Evolutionary conservation across 2,329 filamentous ascomycete genomes (phyloP).

Genomic region (Huntiella decipiens): DNA sequence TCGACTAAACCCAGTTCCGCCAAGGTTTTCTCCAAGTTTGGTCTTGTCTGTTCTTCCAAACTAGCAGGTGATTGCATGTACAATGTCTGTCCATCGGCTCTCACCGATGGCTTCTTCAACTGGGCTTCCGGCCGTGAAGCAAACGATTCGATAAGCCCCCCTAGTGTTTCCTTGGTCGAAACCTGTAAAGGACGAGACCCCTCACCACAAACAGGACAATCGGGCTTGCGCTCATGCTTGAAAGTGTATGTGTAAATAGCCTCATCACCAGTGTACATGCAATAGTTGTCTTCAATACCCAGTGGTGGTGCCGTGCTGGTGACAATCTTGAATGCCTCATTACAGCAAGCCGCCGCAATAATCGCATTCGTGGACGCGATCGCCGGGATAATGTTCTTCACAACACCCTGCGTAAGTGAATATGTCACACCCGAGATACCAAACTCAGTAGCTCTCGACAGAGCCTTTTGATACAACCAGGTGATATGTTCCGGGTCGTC

Average conservation of each 20-base stretch:
- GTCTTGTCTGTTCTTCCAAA: conserved; percentile 65
- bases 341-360: conserved; percentile 86
- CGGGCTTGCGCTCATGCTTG: conserved; percentile 78
- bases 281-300: conserved; percentile 71
- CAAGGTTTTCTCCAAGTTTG: conserved; percentile 64
- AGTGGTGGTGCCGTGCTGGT: conserved; percentile 66
- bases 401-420: conserved; percentile 84
- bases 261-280: conserved; percentile 98
- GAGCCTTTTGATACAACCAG: conserved; percentile 84
- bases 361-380: conserved; percentile 97
- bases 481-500: conserved; percentile 93
- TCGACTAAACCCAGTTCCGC: conserved; percentile 51
- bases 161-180: conserved; percentile 51
- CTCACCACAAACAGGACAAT: conserved; percentile 87
- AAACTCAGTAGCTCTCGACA: conserved; percentile 67
- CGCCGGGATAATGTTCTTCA: conserved; percentile 98
- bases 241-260: conserved; percentile 96
- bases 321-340: conserved; percentile 88
- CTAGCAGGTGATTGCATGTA: conserved; percentile 76
- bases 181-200: conserved; percentile 57
- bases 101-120: conserved; percentile 79
- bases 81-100: conserved; percentile 59
- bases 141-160: conserved; percentile 70
- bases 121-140: conserved; percentile 74
- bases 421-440: conserved; percentile 87